phyloP scores from a whole-genome alignment of 768 basidiomycete genomes.

The Daedaleopsis nitida region DNA sequence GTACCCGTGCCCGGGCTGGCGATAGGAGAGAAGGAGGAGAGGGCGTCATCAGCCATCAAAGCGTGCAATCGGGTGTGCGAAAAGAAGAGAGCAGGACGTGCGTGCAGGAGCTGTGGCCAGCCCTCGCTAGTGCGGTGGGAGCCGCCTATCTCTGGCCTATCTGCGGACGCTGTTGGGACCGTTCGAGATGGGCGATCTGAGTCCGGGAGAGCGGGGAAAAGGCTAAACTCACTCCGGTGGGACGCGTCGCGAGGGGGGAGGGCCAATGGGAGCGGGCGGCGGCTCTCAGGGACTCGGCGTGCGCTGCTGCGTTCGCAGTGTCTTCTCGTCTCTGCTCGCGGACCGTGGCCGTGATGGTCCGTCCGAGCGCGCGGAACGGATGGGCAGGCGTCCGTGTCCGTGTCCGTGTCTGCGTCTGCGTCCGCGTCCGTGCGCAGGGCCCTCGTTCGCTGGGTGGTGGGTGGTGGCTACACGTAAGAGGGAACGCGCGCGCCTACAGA shows the following conservation, averaged over 20 bases:
- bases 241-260: constrained; percentile 4
- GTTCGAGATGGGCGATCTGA: constrained; percentile 8
- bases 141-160: constrained; percentile 1
- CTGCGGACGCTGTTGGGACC: constrained; percentile 15
- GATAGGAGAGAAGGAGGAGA: background rate
- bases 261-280: constrained; percentile 3
- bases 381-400: background rate
- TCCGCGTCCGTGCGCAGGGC: background rate
- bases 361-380: background rate
- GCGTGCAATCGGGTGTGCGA: background rate
- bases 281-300: background rate
- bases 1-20: no score
- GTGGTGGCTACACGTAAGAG: background rate
- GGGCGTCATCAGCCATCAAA: constrained; percentile 14
- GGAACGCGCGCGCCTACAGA: background rate
- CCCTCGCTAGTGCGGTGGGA: background rate
- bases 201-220: constrained; percentile 22
- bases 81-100: background rate
- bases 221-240: constrained; percentile 24
- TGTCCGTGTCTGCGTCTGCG: background rate
- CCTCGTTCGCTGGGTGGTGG: background rate
- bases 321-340: background rate
- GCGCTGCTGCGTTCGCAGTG: no score
- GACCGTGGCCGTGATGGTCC: constrained; percentile 12
- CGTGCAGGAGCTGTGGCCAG: background rate